Evolutionary conservation across 768 basidiomycete genomes (phyloP).

Genomic region (Phaeotremella skinneri): DNA sequence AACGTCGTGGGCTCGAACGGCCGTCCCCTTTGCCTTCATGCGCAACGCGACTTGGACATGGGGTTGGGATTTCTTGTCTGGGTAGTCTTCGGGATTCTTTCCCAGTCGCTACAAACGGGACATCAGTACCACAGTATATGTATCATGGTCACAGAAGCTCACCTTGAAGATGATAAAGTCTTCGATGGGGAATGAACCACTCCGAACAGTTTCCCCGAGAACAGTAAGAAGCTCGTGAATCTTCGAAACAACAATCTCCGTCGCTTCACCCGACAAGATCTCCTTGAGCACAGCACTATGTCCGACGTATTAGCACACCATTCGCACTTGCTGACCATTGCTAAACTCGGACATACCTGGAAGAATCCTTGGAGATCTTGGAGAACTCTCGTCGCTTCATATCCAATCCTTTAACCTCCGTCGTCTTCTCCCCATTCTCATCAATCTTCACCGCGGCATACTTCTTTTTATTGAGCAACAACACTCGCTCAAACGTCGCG

Average conservation of each 20-base stretch:
- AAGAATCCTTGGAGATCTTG: slow-evolving; percentile 82
- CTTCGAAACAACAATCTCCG: slow-evolving; percentile 81
- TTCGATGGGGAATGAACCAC: slow-evolving; percentile 75
- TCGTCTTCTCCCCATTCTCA: slow-evolving; percentile 67
- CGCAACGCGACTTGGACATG: slow-evolving; percentile 94
- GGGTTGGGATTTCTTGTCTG: slow-evolving; percentile 89
- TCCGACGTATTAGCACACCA: neutral
- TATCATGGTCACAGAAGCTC: slow-evolving; percentile 18
- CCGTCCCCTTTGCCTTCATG: slow-evolving; percentile 78
- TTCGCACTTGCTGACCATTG: neutral
- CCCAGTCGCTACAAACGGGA: slow-evolving; percentile 69
- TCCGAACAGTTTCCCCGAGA: slow-evolving; percentile 73
- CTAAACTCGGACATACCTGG: slow-evolving; percentile 60
- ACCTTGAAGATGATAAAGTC: slow-evolving; percentile 96
- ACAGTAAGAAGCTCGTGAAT: slow-evolving; percentile 86
- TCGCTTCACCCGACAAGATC: slow-evolving; percentile 84
- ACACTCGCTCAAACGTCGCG: slow-evolving; percentile 82
- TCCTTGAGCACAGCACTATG: slow-evolving; percentile 81
- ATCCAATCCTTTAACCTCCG: slow-evolving; percentile 93
- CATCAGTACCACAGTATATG: neutral
- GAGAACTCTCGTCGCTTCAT: slow-evolving; percentile 99
- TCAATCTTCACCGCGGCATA: slow-evolving; percentile 96
- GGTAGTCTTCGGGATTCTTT: slow-evolving; percentile 95
- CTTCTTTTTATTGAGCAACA: slow-evolving; percentile 97
- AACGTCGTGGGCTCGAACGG: slow-evolving; percentile 83